Percentiles rank a stretch among this genome's conserved stretches.
Conservation (phyloP, 2,329 filamentous ascomycete genomes). For the Fusarium annulatum region DNA sequence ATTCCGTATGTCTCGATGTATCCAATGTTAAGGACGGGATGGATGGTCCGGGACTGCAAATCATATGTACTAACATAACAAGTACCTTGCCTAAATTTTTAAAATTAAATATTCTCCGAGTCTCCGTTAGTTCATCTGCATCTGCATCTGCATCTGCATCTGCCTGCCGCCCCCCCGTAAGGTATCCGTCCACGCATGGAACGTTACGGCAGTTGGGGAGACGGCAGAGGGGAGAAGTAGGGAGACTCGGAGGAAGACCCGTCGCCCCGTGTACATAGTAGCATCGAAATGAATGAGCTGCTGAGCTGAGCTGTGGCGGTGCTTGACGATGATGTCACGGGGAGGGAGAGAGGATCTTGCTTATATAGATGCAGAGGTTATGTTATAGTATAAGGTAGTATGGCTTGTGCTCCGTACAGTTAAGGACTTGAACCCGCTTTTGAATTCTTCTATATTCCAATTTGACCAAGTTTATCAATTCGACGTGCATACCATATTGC, state of each 20-base stretch:
- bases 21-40: neutral
- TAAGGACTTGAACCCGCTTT: neutral
- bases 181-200: neutral
- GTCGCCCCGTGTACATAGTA: constrained; percentile 1
- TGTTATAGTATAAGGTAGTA: neutral
- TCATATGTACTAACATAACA: neutral
- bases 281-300: neutral
- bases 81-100: neutral
- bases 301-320: neutral
- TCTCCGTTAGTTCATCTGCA: neutral
- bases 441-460: neutral
- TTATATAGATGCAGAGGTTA: neutral
- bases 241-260: neutral
- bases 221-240: neutral
- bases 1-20: neutral
- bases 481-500: neutral
- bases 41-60: neutral
- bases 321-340: neutral
- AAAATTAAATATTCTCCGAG: constrained; percentile 6
- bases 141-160: neutral
- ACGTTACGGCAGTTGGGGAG: constrained; percentile 2
- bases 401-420: neutral
- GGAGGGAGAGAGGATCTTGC: neutral
- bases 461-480: neutral
- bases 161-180: neutral